Conservation (phyloP, 2,329 filamentous ascomycete species). For the Lachnellula occidentalis region DNA sequence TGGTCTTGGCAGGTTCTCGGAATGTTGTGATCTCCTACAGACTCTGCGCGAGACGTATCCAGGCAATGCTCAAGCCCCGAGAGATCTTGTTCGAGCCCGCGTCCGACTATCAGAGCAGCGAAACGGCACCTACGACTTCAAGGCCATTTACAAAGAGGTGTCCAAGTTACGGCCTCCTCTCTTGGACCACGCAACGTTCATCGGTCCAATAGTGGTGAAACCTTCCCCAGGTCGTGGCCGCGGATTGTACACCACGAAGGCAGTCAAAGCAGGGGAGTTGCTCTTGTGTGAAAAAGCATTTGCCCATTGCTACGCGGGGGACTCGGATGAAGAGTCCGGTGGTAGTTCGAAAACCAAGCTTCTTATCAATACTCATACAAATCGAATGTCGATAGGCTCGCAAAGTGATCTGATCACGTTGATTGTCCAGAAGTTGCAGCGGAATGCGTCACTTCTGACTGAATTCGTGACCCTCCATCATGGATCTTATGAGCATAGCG, state of each 20-base stretch:
- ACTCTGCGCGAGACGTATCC: slow-evolving; percentile 7
- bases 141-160: slow-evolving; percentile 10
- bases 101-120: slow-evolving; percentile 12
- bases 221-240: slow-evolving; percentile 1
- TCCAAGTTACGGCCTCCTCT: slow-evolving; percentile 4
- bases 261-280: slow-evolving; percentile 13
- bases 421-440: slow-evolving; percentile 9
- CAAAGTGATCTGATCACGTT: slow-evolving; percentile 4
- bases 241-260: slow-evolving; percentile 12
- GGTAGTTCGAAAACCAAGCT: neutral
- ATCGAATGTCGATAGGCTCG: slow-evolving; percentile 4
- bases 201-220: slow-evolving; percentile 6
- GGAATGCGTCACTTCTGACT: slow-evolving; percentile 9
- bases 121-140: slow-evolving; percentile 14
- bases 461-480: slow-evolving; percentile 5
- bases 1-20: slow-evolving; percentile 2
- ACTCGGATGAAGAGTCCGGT: neutral
- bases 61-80: neutral
- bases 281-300: slow-evolving; percentile 19
- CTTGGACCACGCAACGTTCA: slow-evolving; percentile 15
- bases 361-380: slow-evolving; percentile 4
- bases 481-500: slow-evolving; percentile 7
- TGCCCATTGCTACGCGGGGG: slow-evolving; percentile 8
- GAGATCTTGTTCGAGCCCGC: slow-evolving; percentile 2
- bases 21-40: slow-evolving; percentile 7